Percentiles rank a stretch among this genome's conserved stretches.
Conservation (phyloP, 768 basidiomycete genomes). For the Epithele typhae region DNA sequence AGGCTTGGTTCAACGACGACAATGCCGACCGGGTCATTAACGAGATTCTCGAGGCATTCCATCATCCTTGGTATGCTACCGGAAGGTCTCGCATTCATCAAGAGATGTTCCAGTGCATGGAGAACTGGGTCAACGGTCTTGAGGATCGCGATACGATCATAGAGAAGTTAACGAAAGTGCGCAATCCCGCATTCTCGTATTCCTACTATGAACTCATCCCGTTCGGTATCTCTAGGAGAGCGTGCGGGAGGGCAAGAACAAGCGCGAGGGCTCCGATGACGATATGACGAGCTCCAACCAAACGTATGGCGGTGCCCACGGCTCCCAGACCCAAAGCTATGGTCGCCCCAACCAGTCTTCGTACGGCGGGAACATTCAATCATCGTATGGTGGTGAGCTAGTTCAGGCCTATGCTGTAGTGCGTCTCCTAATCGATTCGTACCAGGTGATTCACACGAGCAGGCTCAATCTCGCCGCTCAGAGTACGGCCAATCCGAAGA, state of each 20-base stretch:
- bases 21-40: slow-evolving; percentile 43
- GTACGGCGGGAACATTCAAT: too few species aligned
- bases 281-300: slow-evolving; percentile 18
- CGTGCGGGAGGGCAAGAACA: slow-evolving; percentile 52
- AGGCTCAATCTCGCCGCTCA: not conserved
- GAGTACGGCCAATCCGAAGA: slow-evolving; percentile 5
- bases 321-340: not conserved
- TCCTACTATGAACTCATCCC: not conserved
- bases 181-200: not conserved
- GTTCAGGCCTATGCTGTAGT: too few species aligned
- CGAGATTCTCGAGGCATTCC: slow-evolving; percentile 59
- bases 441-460: too few species aligned
- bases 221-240: slow-evolving; percentile 44
- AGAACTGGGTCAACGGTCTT: slow-evolving; percentile 49
- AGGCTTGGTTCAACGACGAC: slow-evolving; percentile 49
- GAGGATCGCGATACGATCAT: slow-evolving; percentile 43
- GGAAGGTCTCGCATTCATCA: slow-evolving; percentile 51
- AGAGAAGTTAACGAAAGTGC: slow-evolving; percentile 48
- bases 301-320: slow-evolving; percentile 14
- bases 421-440: too few species aligned
- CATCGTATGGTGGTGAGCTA: too few species aligned
- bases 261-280: slow-evolving; percentile 47
- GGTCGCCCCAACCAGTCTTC: too few species aligned
- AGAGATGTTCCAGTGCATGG: slow-evolving; percentile 54
- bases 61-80: slow-evolving; percentile 63